Base-by-base conservation (phyloP, 1,284 basidiomycete genomes). In the Peniophora sp. region DNA sequence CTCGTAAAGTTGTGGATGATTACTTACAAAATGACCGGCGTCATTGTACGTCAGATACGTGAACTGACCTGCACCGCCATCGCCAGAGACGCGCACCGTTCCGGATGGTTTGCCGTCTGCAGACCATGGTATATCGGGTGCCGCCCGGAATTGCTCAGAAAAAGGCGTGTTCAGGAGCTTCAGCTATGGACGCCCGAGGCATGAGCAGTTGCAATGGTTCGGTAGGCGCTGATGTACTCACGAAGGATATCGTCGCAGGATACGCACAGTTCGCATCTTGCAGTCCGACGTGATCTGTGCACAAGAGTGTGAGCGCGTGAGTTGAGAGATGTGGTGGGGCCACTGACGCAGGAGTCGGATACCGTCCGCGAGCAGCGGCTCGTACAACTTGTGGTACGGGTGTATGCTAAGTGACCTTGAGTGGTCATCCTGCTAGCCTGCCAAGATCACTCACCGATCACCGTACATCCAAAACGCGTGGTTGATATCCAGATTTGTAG, bases 251-350 rank as follows among this genome's bases (percentile, higher is more conserved):
- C 17, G 61, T 55, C 3, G 63, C 65, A 2, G 61, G 63, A 62
- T 61, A 64, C 9, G 59, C 56, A 48, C 64, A 65, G 55, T 65
- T 67, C 2, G 60, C 63, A 49, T 66, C 66, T 49, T 61, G 58
- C 8, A 54, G 55, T 2, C 65, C 66, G 45, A 67, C 54, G 46
- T 63, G 65, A 51, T 67, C 66, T 63, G 25, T 11, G 22, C 36
- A 48, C 19, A 22, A 8, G 6, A 14, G 38, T 14, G n/a, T 23
- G 16, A 3, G 20, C 19, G 2, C 16, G 9, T n/a, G 5, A 5
- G 19, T n/a, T 17, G 24, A 23, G 2, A 25, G 9, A 47, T 11
- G 12, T 19, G 34, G 12, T n/a, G 16, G 9, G 10, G 39, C 8
- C n/a, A 53, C 63, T 19, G 47, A 67, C 65, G 65, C 16, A 68